These are phyloP conservation scores for Cocos nucifera DNA, from an alignment of 176 grass and related monocot genomes.

Conservation along the genomic window DNA sequence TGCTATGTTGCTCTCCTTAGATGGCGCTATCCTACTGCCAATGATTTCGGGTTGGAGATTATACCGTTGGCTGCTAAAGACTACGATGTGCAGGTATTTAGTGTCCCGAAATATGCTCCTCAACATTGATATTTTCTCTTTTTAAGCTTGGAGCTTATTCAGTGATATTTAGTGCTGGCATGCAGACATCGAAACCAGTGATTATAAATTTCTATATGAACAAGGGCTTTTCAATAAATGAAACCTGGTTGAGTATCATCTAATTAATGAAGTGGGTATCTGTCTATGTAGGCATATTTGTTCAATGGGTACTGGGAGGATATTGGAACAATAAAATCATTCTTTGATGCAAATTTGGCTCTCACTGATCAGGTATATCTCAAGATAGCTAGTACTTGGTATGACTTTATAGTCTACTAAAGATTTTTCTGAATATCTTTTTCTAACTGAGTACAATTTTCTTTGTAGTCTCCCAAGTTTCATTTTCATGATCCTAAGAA, in stretches of 20 bases:
- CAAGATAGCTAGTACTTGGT: neutral
- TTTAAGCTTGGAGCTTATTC: too few species aligned
- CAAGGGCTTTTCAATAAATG: too few species aligned
- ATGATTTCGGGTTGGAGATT: conserved; percentile 92
- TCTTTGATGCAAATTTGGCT: conserved; percentile 81
- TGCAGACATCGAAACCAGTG: too few species aligned
- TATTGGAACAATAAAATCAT: conserved; percentile 81
- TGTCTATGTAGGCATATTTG: conserved; percentile 19
- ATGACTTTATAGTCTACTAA: neutral
- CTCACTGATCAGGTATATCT: conserved; percentile 55
- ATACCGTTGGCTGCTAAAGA: conserved; percentile 67
- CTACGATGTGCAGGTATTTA: conserved; percentile 54
- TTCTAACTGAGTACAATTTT: neutral
- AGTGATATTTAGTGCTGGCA: too few species aligned
- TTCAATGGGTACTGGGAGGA: conserved; percentile 82
- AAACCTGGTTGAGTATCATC: too few species aligned
- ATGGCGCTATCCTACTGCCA: conserved; percentile 50
- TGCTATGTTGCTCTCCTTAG: conserved; percentile 25
- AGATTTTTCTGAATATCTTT: too few species aligned
- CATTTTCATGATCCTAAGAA: conserved; percentile 71
- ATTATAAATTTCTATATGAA: too few species aligned
- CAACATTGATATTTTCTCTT: too few species aligned
- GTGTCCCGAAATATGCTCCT: too few species aligned
- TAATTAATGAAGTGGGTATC: too few species aligned
- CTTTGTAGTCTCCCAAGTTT: conserved; percentile 29